phyloP scores from a whole-genome alignment of 352 stramenopile species.

The Pythium dissotocum region DNA sequence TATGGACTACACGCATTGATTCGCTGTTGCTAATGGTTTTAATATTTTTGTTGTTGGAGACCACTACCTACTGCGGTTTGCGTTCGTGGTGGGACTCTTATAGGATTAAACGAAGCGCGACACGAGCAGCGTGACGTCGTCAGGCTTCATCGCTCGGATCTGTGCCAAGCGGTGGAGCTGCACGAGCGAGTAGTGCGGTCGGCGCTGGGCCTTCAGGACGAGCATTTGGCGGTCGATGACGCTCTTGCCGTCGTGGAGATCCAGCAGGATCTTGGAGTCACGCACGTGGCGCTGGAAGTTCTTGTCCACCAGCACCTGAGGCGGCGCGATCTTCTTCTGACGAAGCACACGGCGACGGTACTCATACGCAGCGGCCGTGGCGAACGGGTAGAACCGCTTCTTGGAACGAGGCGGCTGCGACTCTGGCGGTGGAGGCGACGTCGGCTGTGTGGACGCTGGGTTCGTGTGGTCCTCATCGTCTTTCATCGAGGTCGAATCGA shows the following conservation, averaged over 20 bases:
- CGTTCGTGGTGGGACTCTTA: neutral
- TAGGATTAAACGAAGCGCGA: constrained; percentile 40
- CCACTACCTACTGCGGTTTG: neutral
- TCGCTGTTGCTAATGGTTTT: neutral
- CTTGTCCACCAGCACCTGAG: constrained; percentile 32
- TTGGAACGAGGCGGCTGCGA: neutral
- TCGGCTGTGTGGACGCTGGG: neutral
- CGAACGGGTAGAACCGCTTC: constrained; percentile 58
- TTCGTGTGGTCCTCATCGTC: constrained; percentile 10
- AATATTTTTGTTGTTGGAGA: neutral
- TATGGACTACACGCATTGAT: too few species aligned
- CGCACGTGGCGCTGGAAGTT: constrained; percentile 47
- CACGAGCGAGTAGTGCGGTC: constrained; percentile 69
- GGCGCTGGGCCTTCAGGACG: constrained; percentile 46
- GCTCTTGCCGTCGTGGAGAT: constrained; percentile 54
- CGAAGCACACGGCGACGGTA: constrained; percentile 55
- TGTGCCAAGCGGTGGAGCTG: constrained; percentile 76
- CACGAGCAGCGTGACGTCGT: constrained; percentile 79
- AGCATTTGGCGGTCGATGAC: constrained; percentile 59
- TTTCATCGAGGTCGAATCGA: constrained; percentile 24
- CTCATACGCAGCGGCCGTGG: constrained; percentile 59
- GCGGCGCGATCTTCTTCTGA: constrained; percentile 19
- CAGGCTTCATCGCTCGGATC: constrained; percentile 74
- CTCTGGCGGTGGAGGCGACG: neutral
- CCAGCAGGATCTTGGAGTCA: constrained; percentile 45